phyloP scores from a whole-genome alignment of 495 filamentous ascomycete species.

The Penicillium samsonianum region DNA sequence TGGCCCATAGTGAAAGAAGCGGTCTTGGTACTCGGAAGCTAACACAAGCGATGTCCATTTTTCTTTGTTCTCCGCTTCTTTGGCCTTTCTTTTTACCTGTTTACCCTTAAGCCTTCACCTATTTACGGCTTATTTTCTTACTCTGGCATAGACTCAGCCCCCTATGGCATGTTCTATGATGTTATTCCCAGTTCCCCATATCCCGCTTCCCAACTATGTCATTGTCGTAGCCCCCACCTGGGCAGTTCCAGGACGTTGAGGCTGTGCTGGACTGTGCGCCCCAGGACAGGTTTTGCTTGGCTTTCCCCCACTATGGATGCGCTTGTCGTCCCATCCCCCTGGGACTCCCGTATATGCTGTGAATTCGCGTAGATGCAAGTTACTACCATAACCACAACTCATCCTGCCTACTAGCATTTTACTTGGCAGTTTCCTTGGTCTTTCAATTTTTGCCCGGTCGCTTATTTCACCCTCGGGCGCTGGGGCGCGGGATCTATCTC shows the following conservation, averaged over 20 bases:
- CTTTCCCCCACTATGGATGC: neutral
- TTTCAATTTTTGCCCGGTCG: neutral
- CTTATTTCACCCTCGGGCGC: constrained; percentile 8
- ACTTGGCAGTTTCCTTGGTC: neutral
- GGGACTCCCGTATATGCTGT: neutral
- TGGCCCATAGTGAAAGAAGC: constrained; percentile 9
- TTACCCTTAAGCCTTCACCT: neutral
- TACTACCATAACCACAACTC: neutral
- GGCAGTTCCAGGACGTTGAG: neutral
- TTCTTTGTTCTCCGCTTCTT: neutral
- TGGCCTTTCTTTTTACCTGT: neutral
- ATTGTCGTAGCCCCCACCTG: neutral
- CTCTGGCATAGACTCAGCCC: constrained; percentile 3
- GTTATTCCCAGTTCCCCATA: neutral
- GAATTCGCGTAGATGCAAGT: neutral
- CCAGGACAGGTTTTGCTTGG: constrained; percentile 5
- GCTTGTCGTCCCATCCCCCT: constrained; percentile 4
- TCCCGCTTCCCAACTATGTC: neutral
- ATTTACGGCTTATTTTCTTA: neutral
- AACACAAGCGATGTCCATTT: neutral
- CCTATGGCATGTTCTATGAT: neutral
- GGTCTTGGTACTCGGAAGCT: constrained; percentile 3
- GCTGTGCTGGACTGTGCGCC: constrained; percentile 17
- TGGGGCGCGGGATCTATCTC: neutral
- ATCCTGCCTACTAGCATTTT: neutral